Conservation (phyloP, 148 eudicot species). For the Dysphania ambrosioides region DNA sequence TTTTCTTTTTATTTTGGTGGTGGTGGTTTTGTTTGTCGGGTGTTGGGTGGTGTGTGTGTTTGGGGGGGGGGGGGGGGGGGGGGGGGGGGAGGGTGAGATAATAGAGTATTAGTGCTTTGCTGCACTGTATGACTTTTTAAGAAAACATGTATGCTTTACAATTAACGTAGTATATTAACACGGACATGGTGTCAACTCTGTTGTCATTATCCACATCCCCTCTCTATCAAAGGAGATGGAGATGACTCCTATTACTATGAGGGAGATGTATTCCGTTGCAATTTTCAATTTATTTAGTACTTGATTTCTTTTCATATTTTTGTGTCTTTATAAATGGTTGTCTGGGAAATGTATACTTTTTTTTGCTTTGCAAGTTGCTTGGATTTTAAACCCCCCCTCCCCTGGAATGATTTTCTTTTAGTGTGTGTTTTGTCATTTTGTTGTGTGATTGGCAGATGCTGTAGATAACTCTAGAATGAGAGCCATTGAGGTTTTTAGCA, state of each 20-base stretch:
- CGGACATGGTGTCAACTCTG: too few species aligned
- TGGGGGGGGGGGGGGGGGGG: background rate
- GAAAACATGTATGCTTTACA: background rate
- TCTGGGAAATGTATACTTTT: too few species aligned
- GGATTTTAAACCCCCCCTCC: too few species aligned
- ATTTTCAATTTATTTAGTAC: background rate
- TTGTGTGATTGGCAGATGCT: slow-evolving; percentile 29
- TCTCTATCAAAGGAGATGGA: too few species aligned
- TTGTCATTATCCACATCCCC: too few species aligned
- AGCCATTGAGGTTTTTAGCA: slow-evolving; percentile 23
- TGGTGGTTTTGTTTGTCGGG: too few species aligned
- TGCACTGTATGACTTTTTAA: background rate
- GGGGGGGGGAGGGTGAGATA: too few species aligned
- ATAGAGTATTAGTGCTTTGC: background rate
- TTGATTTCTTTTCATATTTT: background rate
- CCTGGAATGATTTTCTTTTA: background rate
- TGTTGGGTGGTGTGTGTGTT: too few species aligned
- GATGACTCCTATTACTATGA: too few species aligned
- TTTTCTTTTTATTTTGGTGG: background rate
- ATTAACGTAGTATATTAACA: too few species aligned
- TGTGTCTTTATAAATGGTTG: background rate
- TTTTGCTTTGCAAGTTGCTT: background rate
- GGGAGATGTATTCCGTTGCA: too few species aligned
- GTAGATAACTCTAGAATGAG: slow-evolving; percentile 25
- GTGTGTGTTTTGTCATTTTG: background rate